Percentiles rank a stretch among this genome's conserved stretches.
These are phyloP conservation scores for Nepenthes mirabilis DNA, from an alignment of 148 eudicot species.

Conservation along the genomic window DNA sequence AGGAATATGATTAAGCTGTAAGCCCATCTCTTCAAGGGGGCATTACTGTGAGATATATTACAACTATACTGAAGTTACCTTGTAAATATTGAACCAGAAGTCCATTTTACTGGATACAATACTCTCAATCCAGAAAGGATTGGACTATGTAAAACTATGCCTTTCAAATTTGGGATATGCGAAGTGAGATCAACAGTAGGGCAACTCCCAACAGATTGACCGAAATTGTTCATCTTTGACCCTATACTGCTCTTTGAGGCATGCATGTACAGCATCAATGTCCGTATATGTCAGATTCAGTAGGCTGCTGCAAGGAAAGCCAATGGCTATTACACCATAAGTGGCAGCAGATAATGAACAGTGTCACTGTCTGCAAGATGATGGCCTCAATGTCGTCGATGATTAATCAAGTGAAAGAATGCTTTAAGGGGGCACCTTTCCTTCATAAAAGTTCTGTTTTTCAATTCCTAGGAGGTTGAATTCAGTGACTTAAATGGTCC, in stretches of 20 bases:
- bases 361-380: background rate
- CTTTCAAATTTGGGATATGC: slow-evolving; percentile 70
- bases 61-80: slow-evolving; percentile 30
- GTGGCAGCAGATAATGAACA: slow-evolving; percentile 3
- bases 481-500: no score
- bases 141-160: slow-evolving; percentile 89
- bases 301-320: slow-evolving; percentile 58
- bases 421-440: no score
- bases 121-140: slow-evolving; percentile 85
- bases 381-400: background rate
- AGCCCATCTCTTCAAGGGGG: background rate
- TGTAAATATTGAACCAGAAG: slow-evolving; percentile 92
- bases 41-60: background rate
- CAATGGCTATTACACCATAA: slow-evolving; percentile 19
- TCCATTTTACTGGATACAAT: slow-evolving; percentile 69
- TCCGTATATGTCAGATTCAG: slow-evolving; percentile 93
- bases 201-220: slow-evolving; percentile 94
- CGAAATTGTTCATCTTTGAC: slow-evolving; percentile 73
- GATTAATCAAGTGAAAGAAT: no score
- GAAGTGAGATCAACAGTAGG: slow-evolving; percentile 90
- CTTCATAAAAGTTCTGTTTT: no score
- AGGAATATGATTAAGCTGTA: background rate
- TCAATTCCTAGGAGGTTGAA: no score
- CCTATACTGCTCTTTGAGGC: slow-evolving; percentile 79
- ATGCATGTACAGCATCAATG: slow-evolving; percentile 84